Conservation (phyloP, 2,329 filamentous ascomycete species). For the Coniochaeta prunicola region DNA sequence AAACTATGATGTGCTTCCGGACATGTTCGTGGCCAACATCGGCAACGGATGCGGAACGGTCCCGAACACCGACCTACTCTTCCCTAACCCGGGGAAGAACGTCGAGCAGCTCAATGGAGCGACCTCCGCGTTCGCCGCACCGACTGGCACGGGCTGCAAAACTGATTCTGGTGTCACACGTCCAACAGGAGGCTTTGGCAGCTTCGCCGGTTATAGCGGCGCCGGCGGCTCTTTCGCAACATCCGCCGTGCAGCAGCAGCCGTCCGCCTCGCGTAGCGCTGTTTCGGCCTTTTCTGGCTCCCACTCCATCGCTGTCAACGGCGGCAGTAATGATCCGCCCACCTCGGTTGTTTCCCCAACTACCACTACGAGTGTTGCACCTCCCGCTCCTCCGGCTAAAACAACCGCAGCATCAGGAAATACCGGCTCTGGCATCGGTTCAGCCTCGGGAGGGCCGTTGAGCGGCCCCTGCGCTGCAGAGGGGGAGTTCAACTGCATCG, state of each 20-base stretch:
- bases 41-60: not conserved
- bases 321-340: not conserved
- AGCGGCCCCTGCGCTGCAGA: conserved; percentile 32
- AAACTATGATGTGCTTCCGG: conserved; percentile 56
- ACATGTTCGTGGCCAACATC: conserved; percentile 72
- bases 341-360: not conserved
- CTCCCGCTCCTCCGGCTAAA: conserved; percentile 11
- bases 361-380: not conserved
- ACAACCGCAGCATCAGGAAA: conserved; percentile 16
- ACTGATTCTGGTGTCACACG: not conserved
- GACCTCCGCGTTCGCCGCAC: not conserved
- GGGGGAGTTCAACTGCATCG: conserved; percentile 44
- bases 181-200: not conserved
- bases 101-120: conserved; percentile 28
- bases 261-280: not conserved
- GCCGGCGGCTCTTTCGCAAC: not conserved
- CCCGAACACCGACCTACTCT: conserved; percentile 52
- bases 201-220: no score
- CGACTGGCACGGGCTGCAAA: not conserved
- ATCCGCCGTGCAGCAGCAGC: not conserved
- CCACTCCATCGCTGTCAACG: not conserved
- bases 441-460: conserved; percentile 21
- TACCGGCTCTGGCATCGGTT: conserved; percentile 15
- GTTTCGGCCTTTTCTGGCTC: not conserved
- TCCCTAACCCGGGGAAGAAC: conserved; percentile 58